Evolutionary conservation across 2,329 filamentous ascomycete species (phyloP), one percentile per base, ranked within the genome.

Genomic region (Calonectria hawksworthii): DNA sequence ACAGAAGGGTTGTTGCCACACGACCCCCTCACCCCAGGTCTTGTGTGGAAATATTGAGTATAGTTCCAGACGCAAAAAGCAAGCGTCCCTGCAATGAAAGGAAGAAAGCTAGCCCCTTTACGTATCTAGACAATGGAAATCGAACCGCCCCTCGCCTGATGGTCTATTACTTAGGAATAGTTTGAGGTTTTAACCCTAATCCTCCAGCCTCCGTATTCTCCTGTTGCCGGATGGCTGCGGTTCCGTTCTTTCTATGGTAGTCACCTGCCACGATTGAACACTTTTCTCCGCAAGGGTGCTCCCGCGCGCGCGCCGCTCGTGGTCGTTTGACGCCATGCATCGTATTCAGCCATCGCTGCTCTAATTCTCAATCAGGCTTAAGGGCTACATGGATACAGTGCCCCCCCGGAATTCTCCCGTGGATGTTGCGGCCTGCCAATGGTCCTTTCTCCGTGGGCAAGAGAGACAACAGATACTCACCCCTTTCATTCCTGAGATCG

Each of bases 61-160:
- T 23, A 32, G 54, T 61, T 61, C 32, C 54, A 61, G 23, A 36
- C 32, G n/a, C 32, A 61, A 61, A 61, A 61, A 61, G 56, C 56
- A 61, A 61, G 7, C 32, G 34, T 28, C 56, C 56, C 56, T 41
- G 32, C 8, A 16, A 28, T 23, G 13, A 16, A 61, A 38, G 16
- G 7, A 14, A 23, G 11, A 32, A 18, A 21, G 14, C 54, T 26
- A 26, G n/a, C 9, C 21, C n/a, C n/a, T 28, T 28, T n/a, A 10
- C 16, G n/a, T 1, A 41, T n/a, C 32, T 18, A 28, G 56, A 36
- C 11, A 61, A 61, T 26, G n/a, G 14, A 38, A 23, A 38, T 41
- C 34, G 11, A 36, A 14, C 56, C 56, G 34, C 34, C 56, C 14
- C n/a, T 61, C n/a, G 34, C 32, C 23, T 28, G 34, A 11, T 13